phyloP scores from a whole-genome alignment of 805 yeast genomes.

The Saturnispora bothae region DNA sequence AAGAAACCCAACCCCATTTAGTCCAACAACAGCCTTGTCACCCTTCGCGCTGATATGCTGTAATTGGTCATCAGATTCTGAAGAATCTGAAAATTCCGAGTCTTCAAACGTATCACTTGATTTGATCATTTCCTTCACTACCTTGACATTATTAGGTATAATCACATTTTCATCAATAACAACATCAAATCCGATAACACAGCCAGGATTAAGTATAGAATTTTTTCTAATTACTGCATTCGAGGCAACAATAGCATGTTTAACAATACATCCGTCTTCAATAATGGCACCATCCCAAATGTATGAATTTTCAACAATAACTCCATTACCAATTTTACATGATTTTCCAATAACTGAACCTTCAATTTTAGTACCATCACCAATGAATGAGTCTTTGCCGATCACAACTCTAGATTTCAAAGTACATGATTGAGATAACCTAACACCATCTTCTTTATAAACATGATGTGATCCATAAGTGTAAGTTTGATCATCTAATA shows the following conservation, averaged over 20 bases:
- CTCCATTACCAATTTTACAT: slow-evolving; percentile 76
- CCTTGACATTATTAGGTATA: slow-evolving; percentile 40
- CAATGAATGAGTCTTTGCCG: slow-evolving; percentile 67
- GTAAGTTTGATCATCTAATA: slow-evolving; percentile 61
- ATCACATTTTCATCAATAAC: slow-evolving; percentile 43
- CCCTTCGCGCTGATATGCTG: slow-evolving; percentile 7
- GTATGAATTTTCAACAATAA: slow-evolving; percentile 59
- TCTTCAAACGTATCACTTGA: slow-evolving; percentile 16
- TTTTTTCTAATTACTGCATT: slow-evolving; percentile 43
- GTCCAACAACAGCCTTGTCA: slow-evolving; percentile 32
- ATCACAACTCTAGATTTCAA: slow-evolving; percentile 73
- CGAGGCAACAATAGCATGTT: slow-evolving; percentile 63
- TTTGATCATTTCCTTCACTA: slow-evolving; percentile 39
- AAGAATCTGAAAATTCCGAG: no score
- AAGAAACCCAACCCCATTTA: slow-evolving; percentile 39
- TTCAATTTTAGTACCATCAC: slow-evolving; percentile 56
- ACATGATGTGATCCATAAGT: slow-evolving; percentile 75
- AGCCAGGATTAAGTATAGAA: slow-evolving; percentile 51
- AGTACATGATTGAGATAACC: slow-evolving; percentile 85
- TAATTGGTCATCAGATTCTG: slow-evolving; percentile 12
- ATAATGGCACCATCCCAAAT: slow-evolving; percentile 79
- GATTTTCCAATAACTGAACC: slow-evolving; percentile 78
- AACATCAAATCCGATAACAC: slow-evolving; percentile 72
- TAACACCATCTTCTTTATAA: slow-evolving; percentile 82
- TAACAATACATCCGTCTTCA: slow-evolving; percentile 50